Percentiles rank a stretch among this genome's conserved stretches.
These are phyloP conservation scores for Ogataea degrootiae DNA, from an alignment of 805 yeast species.

Conservation along the genomic window DNA sequence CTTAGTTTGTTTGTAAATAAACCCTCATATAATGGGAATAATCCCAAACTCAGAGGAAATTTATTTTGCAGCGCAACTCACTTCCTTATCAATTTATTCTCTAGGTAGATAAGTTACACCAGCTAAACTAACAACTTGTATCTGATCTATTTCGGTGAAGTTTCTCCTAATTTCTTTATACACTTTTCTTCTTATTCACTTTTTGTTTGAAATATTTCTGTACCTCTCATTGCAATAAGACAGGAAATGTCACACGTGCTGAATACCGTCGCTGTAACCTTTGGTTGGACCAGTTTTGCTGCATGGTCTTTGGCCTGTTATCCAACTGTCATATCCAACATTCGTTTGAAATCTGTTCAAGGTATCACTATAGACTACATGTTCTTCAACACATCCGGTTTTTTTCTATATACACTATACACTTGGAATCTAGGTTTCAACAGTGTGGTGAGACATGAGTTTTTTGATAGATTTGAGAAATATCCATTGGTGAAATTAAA, in stretches of 20 bases:
- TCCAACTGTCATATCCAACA: slow-evolving; percentile 30
- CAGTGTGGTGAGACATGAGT: slow-evolving; percentile 25
- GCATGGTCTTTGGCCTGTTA: slow-evolving; percentile 30
- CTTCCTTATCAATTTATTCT: no score
- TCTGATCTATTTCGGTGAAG: background rate
- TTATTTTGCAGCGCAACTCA: no score
- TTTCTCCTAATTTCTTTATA: background rate
- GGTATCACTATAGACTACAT: slow-evolving; percentile 33
- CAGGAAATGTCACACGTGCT: background rate
- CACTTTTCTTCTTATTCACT: no score
- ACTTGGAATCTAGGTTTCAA: slow-evolving; percentile 21
- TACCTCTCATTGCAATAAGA: no score
- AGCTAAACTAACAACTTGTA: no score
- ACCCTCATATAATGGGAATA: no score
- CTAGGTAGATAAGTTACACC: no score
- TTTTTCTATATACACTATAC: slow-evolving; percentile 27
- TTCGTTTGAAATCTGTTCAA: slow-evolving; percentile 28
- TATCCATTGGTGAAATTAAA: slow-evolving; percentile 29
- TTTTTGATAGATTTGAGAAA: slow-evolving; percentile 20
- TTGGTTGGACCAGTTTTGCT: slow-evolving; percentile 29
- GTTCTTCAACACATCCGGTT: slow-evolving; percentile 31
- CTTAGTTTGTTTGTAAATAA: no score
- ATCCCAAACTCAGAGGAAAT: no score
- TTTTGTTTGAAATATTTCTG: no score
- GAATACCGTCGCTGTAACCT: slow-evolving; percentile 12